phyloP scores from a whole-genome alignment of 1,139 yeast genomes.

The Protomyces lactucae-debilis region DNA sequence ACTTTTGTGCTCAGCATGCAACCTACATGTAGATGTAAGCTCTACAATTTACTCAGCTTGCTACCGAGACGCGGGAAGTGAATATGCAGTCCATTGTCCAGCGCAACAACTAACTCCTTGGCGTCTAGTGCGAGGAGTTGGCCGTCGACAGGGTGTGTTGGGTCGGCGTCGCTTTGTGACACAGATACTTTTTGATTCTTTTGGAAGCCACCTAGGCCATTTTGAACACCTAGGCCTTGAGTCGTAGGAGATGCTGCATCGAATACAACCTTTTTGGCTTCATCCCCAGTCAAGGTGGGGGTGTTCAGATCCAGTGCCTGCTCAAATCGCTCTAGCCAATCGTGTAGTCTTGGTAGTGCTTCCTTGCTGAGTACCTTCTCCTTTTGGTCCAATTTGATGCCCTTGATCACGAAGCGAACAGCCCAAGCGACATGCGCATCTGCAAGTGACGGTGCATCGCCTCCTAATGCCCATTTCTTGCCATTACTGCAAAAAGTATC shows the following conservation, averaged over 20 bases:
- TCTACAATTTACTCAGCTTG: no score
- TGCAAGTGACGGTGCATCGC: constrained; percentile 12
- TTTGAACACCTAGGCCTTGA: constrained; percentile 2
- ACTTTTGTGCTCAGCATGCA: no score
- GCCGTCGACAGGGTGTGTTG: constrained; percentile 9
- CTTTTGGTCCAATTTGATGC: background rate
- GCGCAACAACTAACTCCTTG: constrained; percentile 6
- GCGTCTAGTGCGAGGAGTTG: constrained; percentile 1
- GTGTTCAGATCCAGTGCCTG: background rate
- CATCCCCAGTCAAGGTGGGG: constrained; percentile 6
- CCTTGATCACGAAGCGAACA: constrained; percentile 1
- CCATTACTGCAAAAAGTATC: background rate
- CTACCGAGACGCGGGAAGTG: constrained; percentile 10
- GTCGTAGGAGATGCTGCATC: constrained; percentile 4
- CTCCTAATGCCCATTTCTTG: constrained; percentile 8
- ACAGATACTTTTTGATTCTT: constrained; percentile 1
- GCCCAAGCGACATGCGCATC: constrained; percentile 14
- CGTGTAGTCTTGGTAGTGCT: background rate
- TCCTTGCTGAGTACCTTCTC: background rate
- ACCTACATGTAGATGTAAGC: no score
- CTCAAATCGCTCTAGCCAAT: constrained; percentile 2
- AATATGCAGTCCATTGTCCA: constrained; percentile 3
- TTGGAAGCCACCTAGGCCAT: background rate
- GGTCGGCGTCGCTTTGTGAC: constrained; percentile 4
- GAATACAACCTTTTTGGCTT: constrained; percentile 4